phyloP scores from a whole-genome alignment of 306 rosid species.

The Trifolium repens region DNA sequence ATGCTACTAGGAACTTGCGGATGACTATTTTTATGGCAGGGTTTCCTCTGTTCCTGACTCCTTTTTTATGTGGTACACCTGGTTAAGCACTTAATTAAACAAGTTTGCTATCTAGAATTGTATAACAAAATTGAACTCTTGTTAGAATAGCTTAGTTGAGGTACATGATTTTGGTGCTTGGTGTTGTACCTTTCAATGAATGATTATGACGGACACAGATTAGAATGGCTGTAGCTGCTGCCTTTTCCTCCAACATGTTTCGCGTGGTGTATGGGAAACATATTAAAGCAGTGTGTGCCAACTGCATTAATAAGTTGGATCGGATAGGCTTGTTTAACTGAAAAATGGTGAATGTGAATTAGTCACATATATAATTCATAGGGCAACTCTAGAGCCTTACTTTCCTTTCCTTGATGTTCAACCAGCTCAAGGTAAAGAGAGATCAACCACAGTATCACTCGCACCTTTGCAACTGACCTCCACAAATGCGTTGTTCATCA shows the following conservation, averaged over 20 bases:
- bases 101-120: background rate
- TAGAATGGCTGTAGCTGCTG: background rate
- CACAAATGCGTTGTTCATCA: too few relatives aligned
- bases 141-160: conserved; percentile 4
- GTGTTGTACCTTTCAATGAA: background rate
- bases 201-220: background rate
- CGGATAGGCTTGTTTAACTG: background rate
- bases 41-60: conserved; percentile 45
- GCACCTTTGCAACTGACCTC: too few relatives aligned
- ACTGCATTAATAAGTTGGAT: background rate
- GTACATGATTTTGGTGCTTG: conserved; percentile 22
- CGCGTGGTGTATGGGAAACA: background rate
- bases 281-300: background rate
- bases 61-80: conserved; percentile 16
- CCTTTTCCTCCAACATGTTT: background rate
- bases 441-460: too few relatives aligned
- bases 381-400: too few relatives aligned
- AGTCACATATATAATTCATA: background rate
- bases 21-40: conserved; percentile 50
- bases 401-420: too few relatives aligned
- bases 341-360: background rate
- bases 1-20: conserved; percentile 57
- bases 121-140: background rate
- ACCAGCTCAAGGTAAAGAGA: too few relatives aligned
- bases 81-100: conserved; percentile 8